Evolutionary conservation across 2,329 filamentous ascomycete species (phyloP).

Genomic region (Fusarium pseudoanthophilum): DNA sequence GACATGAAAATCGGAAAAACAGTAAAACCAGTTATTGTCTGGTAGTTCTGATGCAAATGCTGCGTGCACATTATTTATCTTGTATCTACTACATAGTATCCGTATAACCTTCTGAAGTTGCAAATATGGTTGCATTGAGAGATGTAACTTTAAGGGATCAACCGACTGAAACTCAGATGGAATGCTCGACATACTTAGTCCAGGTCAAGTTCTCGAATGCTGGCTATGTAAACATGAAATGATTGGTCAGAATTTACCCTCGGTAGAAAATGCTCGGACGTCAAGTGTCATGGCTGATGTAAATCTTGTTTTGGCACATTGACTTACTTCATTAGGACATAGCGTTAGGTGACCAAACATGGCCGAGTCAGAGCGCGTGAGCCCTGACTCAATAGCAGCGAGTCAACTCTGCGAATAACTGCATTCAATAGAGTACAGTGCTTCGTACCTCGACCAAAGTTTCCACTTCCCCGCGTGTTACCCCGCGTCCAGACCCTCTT

Average conservation of each 20-base stretch:
- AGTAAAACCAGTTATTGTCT: neutral
- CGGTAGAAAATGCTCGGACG: neutral
- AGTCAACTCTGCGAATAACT: neutral
- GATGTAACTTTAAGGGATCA: neutral
- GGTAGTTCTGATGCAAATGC: neutral
- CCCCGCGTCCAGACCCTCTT: neutral
- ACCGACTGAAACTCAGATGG: no score
- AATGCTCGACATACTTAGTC: neutral
- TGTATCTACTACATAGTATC: neutral
- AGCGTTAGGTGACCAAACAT: neutral
- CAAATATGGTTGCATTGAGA: neutral
- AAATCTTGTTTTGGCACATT: neutral
- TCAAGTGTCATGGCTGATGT: neutral
- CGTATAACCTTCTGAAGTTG: neutral
- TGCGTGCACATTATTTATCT: neutral
- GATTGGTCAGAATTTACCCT: neutral
- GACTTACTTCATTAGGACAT: neutral
- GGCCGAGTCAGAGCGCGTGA: neutral
- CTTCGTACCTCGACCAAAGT: neutral
- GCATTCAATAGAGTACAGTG: neutral
- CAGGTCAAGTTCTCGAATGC: neutral
- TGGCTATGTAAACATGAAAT: neutral
- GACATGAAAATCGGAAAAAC: constrained; percentile 1
- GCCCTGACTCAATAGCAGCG: neutral
- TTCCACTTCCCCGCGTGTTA: neutral